phyloP scores from a whole-genome alignment of 1,139 yeast genomes.

The Taphrina wiesneri region DNA sequence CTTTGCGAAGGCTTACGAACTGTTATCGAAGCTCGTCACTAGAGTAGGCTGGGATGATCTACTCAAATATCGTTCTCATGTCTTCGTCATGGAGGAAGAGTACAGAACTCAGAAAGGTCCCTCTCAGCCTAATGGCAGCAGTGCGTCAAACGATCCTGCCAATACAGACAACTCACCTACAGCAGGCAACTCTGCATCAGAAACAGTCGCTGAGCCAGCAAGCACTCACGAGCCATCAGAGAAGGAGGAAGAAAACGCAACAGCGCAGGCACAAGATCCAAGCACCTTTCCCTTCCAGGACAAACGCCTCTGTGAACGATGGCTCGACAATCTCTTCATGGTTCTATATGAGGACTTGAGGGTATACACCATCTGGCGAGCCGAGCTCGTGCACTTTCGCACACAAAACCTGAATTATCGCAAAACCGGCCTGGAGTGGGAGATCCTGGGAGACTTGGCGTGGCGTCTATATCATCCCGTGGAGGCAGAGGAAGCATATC shows the following conservation, averaged over 20 bases:
- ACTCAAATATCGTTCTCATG: constrained; percentile 72
- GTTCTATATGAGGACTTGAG: constrained; percentile 84
- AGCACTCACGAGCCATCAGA: constrained; percentile 14
- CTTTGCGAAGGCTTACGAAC: constrained; percentile 73
- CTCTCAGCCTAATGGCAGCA: constrained; percentile 9
- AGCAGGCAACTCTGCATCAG: not conserved
- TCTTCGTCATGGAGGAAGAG: constrained; percentile 95
- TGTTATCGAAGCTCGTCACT: constrained; percentile 67
- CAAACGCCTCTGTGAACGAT: constrained; percentile 87
- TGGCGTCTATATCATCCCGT: constrained; percentile 73
- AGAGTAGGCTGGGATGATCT: constrained; percentile 89
- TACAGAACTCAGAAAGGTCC: constrained; percentile 50
- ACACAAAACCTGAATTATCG: constrained; percentile 72
- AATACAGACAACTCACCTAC: not conserved
- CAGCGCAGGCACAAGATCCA: constrained; percentile 13
- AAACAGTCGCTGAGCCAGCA: constrained; percentile 8
- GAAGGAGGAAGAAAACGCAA: not conserved
- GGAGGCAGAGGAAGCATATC: constrained; percentile 78
- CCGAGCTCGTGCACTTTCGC: constrained; percentile 77
- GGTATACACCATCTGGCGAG: constrained; percentile 87
- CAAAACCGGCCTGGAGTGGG: constrained; percentile 91
- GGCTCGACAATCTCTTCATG: constrained; percentile 88
- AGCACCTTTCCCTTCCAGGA: constrained; percentile 52
- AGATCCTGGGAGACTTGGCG: constrained; percentile 79
- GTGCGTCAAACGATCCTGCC: not conserved